Base-by-base conservation (phyloP, 1,284 basidiomycete genomes). In the Marasmius oreades region DNA sequence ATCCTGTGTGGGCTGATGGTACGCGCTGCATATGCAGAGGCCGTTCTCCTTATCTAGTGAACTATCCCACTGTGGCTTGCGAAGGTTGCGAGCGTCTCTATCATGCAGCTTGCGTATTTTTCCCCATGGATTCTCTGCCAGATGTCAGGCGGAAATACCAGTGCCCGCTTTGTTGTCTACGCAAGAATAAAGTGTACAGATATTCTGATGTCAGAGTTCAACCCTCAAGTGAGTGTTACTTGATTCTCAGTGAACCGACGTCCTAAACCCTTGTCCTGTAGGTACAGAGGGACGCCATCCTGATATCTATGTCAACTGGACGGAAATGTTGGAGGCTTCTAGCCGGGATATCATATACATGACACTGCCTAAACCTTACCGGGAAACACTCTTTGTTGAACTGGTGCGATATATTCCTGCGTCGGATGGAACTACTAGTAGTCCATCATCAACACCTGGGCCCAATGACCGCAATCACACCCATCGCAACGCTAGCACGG, bases 11-110 rank as follows among this genome's bases (percentile, higher is more conserved):
- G 81, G 62, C 68, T 4, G 90, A 92, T 64, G 81, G 82, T 24
- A 90, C 89, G 24, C 80, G 89, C 24, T 92, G 90, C 69, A 87
- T 92, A 59, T 92, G 90, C 68, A 75, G 89, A 55, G 89, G 88
- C 18, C 79, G 81, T 39, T 87, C 82, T 1, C 66, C 70, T 12
- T 86, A 84, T 66, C 69, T 86, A 24, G 69, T 82, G 53, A 73
- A 77, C 57, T 85, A 82, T 63, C 81, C 82, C 2, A 77, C 77
- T 33, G 79, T 91, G n/a, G 75, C 79, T 59, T 92, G 90, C 68
- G 81, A 84, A 55, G 66, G 70, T 0, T 92, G 90, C 70, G 74
- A 71, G 59, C 81, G 80, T 62, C 69, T 75, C 18, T 92, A 90
- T 61, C 90, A 92, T 62, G 78, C 77, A n/a, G 81, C 79, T 14